phyloP scores from a whole-genome alignment of 352 stramenopile species.

The Phytophthora fragariaefolia region DNA sequence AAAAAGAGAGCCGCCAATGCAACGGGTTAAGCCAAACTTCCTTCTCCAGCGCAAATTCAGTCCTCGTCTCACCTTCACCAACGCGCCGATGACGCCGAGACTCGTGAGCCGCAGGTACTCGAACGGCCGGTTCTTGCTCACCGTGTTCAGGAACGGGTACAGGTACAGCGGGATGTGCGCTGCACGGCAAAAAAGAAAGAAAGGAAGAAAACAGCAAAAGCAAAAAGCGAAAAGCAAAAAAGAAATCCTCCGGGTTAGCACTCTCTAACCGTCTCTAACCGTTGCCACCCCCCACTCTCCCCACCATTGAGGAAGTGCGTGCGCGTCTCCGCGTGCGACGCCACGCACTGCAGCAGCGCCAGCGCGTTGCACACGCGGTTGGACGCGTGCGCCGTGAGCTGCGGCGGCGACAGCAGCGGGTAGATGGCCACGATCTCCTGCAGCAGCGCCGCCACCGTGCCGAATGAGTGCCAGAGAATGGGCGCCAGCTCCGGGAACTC shows the following conservation, averaged over 20 bases:
- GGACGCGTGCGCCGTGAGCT: constrained; percentile 96
- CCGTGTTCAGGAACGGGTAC: constrained; percentile 99
- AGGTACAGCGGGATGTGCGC: constrained; percentile 98
- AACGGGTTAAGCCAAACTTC: background rate
- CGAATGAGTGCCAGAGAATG: constrained; percentile 98
- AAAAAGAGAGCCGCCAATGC: constrained; percentile 6
- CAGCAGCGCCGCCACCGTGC: constrained; percentile 96
- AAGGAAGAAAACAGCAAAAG: no score
- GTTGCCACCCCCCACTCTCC: no score
- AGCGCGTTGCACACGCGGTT: constrained; percentile 99
- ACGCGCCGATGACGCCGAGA: constrained; percentile 97
- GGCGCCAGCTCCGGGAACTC: constrained; percentile 97
- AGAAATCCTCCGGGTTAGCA: constrained; percentile 13
- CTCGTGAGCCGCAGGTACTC: constrained; percentile 98
- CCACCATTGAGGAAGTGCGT: constrained; percentile 95
- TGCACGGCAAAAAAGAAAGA: no score
- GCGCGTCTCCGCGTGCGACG: constrained; percentile 97
- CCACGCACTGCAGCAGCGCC: constrained; percentile 98
- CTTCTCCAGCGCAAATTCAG: background rate
- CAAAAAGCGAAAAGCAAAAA: no score
- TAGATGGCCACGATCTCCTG: constrained; percentile 99
- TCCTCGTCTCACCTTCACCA: constrained; percentile 92
- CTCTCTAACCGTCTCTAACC: constrained; percentile 3
- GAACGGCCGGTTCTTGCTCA: constrained; percentile 98
- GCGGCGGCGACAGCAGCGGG: constrained; percentile 95